Base-by-base conservation (phyloP, 2,329 filamentous ascomycete species). In the Nigrospora oryzae region DNA sequence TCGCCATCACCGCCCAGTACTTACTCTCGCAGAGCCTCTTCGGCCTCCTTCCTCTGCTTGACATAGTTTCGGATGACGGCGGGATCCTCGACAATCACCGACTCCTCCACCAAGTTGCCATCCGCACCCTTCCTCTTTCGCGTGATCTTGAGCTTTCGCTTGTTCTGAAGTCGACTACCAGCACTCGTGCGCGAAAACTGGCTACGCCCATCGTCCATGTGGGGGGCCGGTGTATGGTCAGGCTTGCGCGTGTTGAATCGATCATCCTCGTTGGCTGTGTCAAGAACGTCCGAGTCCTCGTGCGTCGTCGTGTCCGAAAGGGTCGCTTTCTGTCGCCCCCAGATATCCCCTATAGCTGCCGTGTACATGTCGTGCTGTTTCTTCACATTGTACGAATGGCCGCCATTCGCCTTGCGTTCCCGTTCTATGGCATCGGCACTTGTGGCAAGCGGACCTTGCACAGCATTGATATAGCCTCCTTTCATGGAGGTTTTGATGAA, bases 401-500 rank as follows among this genome's bases (percentile, higher is more conserved):
- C 93, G 45, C 89, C 89, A 51, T 93, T 91, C 14, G 86, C 86
- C 59, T 90, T 87, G 51, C 93, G 81, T 61, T 90, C 88, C 49
- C 90, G 86, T 57, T 89, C 86, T 49, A 90, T 87, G 57, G 88
- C 90, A 62, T 95, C 89, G 16, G 89, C 89, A 11, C 79, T 81
- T 3, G 79, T 83, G 8, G 79, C 77, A 35, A 79, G 65, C 3
- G 80, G 79, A 2, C 80, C 80, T 47, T 80, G 78, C 23, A 94
- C 79, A 16, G 89, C 85, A 59, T 90, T 88, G 64, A 96, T 77
- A 49, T 81, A 98, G 0, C 93, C 93, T 49, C 93, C 93, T 66
- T 98, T 98, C 93, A 98, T 98, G 1, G 89, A 95, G 0, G 90
- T 96, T 59, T 93, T 89, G 63, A 98, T 90, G 63, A 98, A 96